These are phyloP conservation scores for Arxiozyma telluris DNA, from an alignment of 1,139 yeast genomes.

Conservation along the genomic window DNA sequence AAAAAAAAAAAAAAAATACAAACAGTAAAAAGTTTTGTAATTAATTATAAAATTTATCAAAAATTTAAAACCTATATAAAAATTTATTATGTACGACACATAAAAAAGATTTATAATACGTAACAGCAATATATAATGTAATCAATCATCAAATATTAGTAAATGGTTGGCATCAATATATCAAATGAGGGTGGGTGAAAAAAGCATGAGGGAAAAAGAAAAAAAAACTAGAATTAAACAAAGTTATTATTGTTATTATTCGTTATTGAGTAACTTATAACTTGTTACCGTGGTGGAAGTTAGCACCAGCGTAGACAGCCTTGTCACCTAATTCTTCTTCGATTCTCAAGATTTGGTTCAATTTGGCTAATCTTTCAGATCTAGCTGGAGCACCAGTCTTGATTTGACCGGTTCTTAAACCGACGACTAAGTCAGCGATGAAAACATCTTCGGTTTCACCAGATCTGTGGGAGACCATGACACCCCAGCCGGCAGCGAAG, in stretches of 20 bases:
- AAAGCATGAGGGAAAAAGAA: neutral
- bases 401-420: conserved; percentile 94
- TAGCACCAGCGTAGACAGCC: conserved; percentile 87
- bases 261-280: conserved; percentile 18
- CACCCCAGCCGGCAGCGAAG: conserved; percentile 92
- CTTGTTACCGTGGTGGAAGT: conserved; percentile 52
- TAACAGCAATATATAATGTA: too few species aligned
- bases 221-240: neutral
- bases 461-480: conserved; percentile 96
- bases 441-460: conserved; percentile 98
- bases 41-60: too few species aligned
- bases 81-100: neutral
- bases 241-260: neutral
- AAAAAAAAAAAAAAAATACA: neutral
- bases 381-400: conserved; percentile 99
- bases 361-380: conserved; percentile 97
- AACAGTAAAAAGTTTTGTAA: too few species aligned
- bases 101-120: neutral
- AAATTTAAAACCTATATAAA: too few species aligned
- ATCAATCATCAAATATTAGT: neutral
- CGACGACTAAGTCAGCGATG: conserved; percentile 94
- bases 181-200: neutral
- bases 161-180: neutral
- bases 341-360: conserved; percentile 91
- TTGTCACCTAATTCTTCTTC: conserved; percentile 96